Evolutionary conservation across 352 stramenopile genomes (phyloP), one percentile per base, ranked within the genome.

Genomic region (Phytophthora nicotianae): DNA sequence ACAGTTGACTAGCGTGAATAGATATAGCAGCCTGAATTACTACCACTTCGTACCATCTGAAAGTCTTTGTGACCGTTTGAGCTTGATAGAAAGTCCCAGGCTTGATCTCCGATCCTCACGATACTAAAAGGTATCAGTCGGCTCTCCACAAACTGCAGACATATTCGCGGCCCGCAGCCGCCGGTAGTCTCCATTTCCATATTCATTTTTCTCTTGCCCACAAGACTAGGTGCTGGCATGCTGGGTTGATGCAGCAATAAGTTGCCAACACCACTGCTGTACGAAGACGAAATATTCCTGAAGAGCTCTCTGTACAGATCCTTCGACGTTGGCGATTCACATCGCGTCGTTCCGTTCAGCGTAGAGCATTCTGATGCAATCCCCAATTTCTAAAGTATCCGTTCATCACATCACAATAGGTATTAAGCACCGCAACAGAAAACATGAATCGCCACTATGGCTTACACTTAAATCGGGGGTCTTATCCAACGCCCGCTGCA

Each of bases 141-240:
- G 42, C 66, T 83, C 53, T 86, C 77, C 10, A 77, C 56, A 53
- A 86, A 70, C 35, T 84, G 72, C 38, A 86, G 66, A 24, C 63
- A 75, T 70, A 86, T 82, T 23, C 64, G 57, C 24, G 63, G 76
- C 2, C 54, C 47, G 49, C 43, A 56, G 1, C 72, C 67, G 40
- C 64, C 67, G 19, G 71, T 62, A 16, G 58, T 70, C 6, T 57
- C 62, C 63, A 86, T 79, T 56, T 82, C 74, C 69, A 86, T 80
- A 47, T 82, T 86, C 20, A 86, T 66, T 33, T 73, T 79, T 26
- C 62, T 62, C 35, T 59, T 65, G 13, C 24, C 72, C 42, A 43
- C 62, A 37, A 50, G 32, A 46, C 19, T 77, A 41, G 54, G 53
- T n/a, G 38, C 47, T 13, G 58, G 62, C 3, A 79, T 58, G 5